Percentiles rank a stretch among this genome's conserved stretches.
phyloP scores from a whole-genome alignment of 331 rosid genomes.

The Quercus lobata region DNA sequence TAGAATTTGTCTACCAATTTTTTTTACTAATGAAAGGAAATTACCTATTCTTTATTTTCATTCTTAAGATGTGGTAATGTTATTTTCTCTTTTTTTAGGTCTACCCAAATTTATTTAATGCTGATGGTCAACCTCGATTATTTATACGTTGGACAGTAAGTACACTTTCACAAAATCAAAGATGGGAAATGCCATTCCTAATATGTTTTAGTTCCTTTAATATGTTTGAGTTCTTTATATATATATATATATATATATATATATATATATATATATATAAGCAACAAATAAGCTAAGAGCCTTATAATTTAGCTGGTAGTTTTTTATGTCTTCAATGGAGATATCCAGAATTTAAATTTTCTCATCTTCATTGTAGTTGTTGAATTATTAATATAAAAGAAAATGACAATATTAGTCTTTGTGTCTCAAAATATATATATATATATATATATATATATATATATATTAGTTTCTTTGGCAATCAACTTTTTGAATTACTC shows the following conservation, averaged over 20 bases:
- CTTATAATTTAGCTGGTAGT: too few relatives aligned
- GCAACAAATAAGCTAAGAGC: not conserved
- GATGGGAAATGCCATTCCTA: not conserved
- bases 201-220: not conserved
- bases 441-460: not conserved
- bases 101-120: constrained; percentile 47
- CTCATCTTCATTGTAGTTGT: too few relatives aligned
- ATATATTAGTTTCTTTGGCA: too few relatives aligned
- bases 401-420: not conserved
- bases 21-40: too few relatives aligned
- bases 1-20: too few relatives aligned
- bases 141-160: constrained; percentile 63
- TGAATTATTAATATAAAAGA: too few relatives aligned
- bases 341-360: too few relatives aligned
- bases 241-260: too few relatives aligned
- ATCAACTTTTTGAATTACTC: not conserved
- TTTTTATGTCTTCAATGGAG: too few relatives aligned
- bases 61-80: too few relatives aligned
- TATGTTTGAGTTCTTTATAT: too few relatives aligned
- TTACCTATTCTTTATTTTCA: too few relatives aligned
- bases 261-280: not conserved
- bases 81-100: constrained; percentile 22
- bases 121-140: constrained; percentile 31
- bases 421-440: not conserved
- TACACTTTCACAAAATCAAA: not conserved